phyloP scores from a whole-genome alignment of 2,329 filamentous ascomycete species.

The Anthostomella pinea region DNA sequence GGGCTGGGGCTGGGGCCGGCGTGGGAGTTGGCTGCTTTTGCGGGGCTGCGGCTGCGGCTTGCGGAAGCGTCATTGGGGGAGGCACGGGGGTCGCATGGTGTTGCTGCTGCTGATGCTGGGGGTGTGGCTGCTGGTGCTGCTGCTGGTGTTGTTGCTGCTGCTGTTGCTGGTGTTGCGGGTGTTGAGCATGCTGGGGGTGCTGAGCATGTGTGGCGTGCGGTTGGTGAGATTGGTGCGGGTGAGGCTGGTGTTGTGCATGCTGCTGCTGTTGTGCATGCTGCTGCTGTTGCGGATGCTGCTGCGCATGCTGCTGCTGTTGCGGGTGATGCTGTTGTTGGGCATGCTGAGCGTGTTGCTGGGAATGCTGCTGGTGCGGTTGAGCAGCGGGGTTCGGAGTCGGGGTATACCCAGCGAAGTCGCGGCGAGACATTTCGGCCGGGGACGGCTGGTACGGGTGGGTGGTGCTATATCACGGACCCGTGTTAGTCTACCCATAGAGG shows the following conservation, averaged over 20 bases:
- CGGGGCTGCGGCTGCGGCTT: conserved; percentile 28
- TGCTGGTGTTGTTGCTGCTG: conserved; percentile 30
- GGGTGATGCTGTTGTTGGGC: conserved; percentile 33
- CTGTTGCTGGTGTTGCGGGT: conserved; percentile 36
- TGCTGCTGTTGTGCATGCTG: conserved; percentile 33
- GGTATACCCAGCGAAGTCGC: conserved; percentile 37
- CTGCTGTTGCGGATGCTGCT: conserved; percentile 25
- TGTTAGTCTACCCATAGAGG: conserved; percentile 32
- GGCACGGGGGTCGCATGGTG: conserved; percentile 36
- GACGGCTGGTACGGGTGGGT: conserved; percentile 49
- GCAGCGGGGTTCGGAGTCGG: conserved; percentile 30
- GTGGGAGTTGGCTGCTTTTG: conserved; percentile 36
- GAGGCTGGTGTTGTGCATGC: conserved; percentile 36
- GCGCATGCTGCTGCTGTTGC: conserved; percentile 26
- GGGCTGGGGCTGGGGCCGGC: conserved; percentile 32
- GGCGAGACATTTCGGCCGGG: conserved; percentile 50
- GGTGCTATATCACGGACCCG: conserved; percentile 37
- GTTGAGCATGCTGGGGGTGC: conserved; percentile 30
- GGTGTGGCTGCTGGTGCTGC: conserved; percentile 35
- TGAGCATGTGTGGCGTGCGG: conserved; percentile 28
- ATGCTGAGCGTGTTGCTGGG: conserved; percentile 36
- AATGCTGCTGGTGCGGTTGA: conserved; percentile 34
- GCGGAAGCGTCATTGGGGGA: conserved; percentile 35
- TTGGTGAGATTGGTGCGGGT: conserved; percentile 29
- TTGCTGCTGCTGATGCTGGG: conserved; percentile 35